These are phyloP conservation scores for Monosporascus sp. DNA, from an alignment of 2,329 filamentous ascomycete genomes.

Conservation along the genomic window DNA sequence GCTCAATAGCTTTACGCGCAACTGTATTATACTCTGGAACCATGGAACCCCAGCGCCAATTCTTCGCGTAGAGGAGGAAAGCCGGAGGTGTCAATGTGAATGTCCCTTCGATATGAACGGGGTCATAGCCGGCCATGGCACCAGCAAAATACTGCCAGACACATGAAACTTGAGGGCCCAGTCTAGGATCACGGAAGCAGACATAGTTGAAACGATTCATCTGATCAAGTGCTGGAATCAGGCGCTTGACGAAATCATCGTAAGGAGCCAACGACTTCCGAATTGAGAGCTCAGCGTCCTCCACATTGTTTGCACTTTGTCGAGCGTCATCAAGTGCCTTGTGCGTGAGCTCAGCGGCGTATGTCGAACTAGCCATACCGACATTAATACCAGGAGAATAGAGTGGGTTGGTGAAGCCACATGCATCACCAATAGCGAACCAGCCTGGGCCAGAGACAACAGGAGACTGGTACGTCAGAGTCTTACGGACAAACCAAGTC, in stretches of 20 bases:
- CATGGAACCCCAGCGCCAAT: neutral
- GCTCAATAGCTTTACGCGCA: neutral
- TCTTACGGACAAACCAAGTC: slow-evolving; percentile 20
- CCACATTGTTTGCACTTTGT: neutral
- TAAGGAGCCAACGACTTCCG: neutral
- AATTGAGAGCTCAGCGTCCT: neutral
- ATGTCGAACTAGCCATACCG: slow-evolving; percentile 13
- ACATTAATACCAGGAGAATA: slow-evolving; percentile 23
- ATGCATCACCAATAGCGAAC: slow-evolving; percentile 23
- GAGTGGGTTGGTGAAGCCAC: slow-evolving; percentile 24
- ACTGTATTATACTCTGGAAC: neutral
- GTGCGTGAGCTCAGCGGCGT: slow-evolving; percentile 14
- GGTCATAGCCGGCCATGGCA: neutral
- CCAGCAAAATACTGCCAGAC: neutral
- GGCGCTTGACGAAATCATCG: neutral
- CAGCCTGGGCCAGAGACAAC: slow-evolving; percentile 18
- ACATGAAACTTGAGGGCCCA: neutral
- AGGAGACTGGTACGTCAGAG: slow-evolving; percentile 13
- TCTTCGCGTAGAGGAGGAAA: no score
- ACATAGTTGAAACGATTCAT: neutral
- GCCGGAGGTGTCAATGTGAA: neutral
- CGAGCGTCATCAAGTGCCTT: neutral
- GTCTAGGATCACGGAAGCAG: neutral
- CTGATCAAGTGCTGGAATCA: neutral
- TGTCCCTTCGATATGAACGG: neutral